phyloP scores from a whole-genome alignment of 345 rosid genomes.

The Sonneratia alba region DNA sequence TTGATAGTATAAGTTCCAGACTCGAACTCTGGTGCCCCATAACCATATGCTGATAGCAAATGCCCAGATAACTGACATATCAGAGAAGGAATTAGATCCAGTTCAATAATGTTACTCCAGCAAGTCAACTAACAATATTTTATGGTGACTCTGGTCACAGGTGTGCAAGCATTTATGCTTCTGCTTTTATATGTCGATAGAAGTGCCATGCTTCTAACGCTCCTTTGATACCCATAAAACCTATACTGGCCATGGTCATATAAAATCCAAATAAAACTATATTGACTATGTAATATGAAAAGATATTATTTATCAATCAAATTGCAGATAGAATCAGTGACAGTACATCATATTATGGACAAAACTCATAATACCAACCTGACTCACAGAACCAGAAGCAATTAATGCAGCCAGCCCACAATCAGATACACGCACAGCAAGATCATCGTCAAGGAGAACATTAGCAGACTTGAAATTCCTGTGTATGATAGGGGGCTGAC shows the following conservation, averaged over 20 bases:
- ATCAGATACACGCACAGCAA: conserved; percentile 65
- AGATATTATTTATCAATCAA: background rate
- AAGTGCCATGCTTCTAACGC: background rate
- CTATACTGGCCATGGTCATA: background rate
- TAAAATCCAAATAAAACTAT: too few relatives aligned
- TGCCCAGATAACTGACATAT: conserved; percentile 85
- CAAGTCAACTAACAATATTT: background rate
- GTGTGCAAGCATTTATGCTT: background rate
- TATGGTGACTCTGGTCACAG: background rate
- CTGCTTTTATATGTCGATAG: background rate
- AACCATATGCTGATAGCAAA: conserved; percentile 60
- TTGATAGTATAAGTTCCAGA: conserved; percentile 73
- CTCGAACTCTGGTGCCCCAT: conserved; percentile 97
- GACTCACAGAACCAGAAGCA: conserved; percentile 81
- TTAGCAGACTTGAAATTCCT: conserved; percentile 82
- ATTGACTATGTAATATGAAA: background rate
- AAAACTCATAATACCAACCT: conserved; percentile 35
- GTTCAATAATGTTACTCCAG: background rate
- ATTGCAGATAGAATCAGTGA: background rate
- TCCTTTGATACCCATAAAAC: background rate
- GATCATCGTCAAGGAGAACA: conserved; percentile 83
- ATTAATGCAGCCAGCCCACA: conserved; percentile 87
- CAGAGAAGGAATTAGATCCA: conserved; percentile 1
- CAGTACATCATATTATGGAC: background rate
- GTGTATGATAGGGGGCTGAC: conserved; percentile 82